These are phyloP conservation scores for Lentinula lateritia DNA, from an alignment of 768 basidiomycete species.

Conservation along the genomic window DNA sequence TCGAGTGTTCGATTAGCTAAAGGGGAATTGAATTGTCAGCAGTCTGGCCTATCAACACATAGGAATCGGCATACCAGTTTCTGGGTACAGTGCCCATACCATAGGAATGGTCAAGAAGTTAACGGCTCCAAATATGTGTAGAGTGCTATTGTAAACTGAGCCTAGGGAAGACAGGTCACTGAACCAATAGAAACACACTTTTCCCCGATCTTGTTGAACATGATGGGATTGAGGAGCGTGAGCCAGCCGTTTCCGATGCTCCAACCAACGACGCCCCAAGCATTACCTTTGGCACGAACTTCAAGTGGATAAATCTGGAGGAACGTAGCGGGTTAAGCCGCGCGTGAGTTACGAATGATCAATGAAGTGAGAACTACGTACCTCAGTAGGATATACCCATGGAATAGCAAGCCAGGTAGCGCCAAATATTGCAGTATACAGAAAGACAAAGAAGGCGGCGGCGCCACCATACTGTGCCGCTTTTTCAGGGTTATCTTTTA, in stretches of 20 bases:
- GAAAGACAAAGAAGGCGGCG: constrained; percentile 37
- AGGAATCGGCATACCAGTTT: constrained; percentile 18
- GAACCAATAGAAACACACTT: constrained; percentile 14
- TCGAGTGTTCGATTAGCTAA: constrained; percentile 36
- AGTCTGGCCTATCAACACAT: background rate
- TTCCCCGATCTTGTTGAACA: constrained; percentile 35
- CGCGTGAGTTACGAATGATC: no score
- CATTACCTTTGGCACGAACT: constrained; percentile 39
- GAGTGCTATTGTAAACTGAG: constrained; percentile 23
- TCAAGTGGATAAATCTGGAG: constrained; percentile 37
- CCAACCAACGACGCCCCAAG: constrained; percentile 43
- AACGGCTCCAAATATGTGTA: constrained; percentile 37
- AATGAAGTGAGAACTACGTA: constrained; percentile 3
- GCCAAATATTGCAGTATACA: constrained; percentile 37
- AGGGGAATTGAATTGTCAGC: background rate
- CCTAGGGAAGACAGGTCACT: background rate
- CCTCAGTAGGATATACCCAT: constrained; percentile 28
- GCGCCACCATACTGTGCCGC: constrained; percentile 34
- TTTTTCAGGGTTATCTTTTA: constrained; percentile 35
- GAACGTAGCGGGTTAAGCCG: background rate
- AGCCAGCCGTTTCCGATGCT: constrained; percentile 38
- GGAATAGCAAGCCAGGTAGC: constrained; percentile 44
- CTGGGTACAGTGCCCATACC: constrained; percentile 40
- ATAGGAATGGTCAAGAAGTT: constrained; percentile 39
- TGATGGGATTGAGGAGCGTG: constrained; percentile 37